Evolutionary conservation across 2,329 filamentous ascomycete genomes (phyloP).

Genomic region (Thelonectria blattea): DNA sequence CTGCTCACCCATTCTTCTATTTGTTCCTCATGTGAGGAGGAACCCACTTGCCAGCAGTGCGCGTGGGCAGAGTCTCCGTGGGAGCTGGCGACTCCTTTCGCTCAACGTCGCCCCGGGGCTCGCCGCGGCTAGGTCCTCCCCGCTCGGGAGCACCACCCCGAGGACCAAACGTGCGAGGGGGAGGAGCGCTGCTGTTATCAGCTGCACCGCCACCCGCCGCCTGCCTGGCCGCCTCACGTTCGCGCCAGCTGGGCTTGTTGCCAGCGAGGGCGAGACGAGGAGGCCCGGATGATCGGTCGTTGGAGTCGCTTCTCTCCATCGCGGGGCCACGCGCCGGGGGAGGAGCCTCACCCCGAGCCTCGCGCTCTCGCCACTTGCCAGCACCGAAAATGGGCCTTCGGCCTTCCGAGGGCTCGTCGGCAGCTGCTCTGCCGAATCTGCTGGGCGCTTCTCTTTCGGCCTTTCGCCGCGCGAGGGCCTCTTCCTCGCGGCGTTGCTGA

Average conservation of each 20-base stretch:
- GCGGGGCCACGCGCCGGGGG: constrained; percentile 37
- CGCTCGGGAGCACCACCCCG: constrained; percentile 52
- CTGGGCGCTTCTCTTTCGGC: constrained; percentile 62
- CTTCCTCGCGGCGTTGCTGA: constrained; percentile 85
- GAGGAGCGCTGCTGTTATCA: constrained; percentile 46
- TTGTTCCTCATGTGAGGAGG: constrained; percentile 53
- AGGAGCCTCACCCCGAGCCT: constrained; percentile 35
- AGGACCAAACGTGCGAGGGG: constrained; percentile 46
- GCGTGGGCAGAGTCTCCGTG: constrained; percentile 58
- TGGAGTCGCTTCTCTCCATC: constrained; percentile 55
- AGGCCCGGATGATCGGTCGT: constrained; percentile 51
- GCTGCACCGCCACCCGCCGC: constrained; percentile 43
- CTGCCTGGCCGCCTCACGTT: constrained; percentile 66
- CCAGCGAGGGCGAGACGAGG: constrained; percentile 65
- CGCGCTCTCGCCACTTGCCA: constrained; percentile 53
- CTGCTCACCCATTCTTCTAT: constrained; percentile 27
- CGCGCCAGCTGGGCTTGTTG: constrained; percentile 73
- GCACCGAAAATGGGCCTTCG: constrained; percentile 44
- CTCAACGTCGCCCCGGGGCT: constrained; percentile 27
- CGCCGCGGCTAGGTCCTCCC: constrained; percentile 44
- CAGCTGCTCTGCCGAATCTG: constrained; percentile 33
- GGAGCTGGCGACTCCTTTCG: constrained; percentile 50
- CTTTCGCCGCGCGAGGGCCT: constrained; percentile 78
- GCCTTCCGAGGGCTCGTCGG: constrained; percentile 38
- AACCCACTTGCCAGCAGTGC: constrained; percentile 65